These are phyloP conservation scores for Claviceps sp. DNA, from an alignment of 2,329 filamentous ascomycete genomes.

Conservation along the genomic window DNA sequence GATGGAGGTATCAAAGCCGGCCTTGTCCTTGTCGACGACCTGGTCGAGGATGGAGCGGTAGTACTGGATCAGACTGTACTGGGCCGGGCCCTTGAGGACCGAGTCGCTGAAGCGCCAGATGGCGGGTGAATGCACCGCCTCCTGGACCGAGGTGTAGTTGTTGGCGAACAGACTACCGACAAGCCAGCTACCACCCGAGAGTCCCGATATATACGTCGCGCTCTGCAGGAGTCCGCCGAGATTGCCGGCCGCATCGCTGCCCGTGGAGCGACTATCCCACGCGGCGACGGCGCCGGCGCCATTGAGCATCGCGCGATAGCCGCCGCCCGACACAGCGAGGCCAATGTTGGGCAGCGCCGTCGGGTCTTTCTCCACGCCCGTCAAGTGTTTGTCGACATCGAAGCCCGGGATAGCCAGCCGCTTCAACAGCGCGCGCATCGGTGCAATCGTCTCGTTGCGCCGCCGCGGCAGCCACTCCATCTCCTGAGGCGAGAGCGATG, in stretches of 20 bases:
- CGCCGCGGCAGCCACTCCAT: conserved; percentile 58
- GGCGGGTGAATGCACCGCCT: conserved; percentile 19
- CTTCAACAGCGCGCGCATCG: conserved; percentile 61
- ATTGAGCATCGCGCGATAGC: conserved; percentile 75
- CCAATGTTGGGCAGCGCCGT: conserved; percentile 44
- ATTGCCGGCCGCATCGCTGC: conserved; percentile 38
- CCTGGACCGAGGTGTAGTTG: conserved; percentile 57
- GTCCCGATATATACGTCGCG: conserved; percentile 64
- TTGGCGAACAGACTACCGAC: conserved; percentile 73
- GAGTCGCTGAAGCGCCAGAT: conserved; percentile 29
- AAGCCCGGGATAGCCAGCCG: conserved; percentile 66
- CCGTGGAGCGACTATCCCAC: conserved; percentile 58
- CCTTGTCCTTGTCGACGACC: conserved; percentile 24
- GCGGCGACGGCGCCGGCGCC: conserved; percentile 69
- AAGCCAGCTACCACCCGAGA: conserved; percentile 77
- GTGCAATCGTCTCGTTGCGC: conserved; percentile 56
- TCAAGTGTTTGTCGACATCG: conserved; percentile 60
- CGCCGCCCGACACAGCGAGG: conserved; percentile 70
- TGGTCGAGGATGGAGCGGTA: conserved; percentile 23
- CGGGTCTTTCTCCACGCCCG: conserved; percentile 16
- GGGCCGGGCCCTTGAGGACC: conserved; percentile 26
- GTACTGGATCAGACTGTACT: conserved; percentile 25
- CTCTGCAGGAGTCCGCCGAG: conserved; percentile 72
- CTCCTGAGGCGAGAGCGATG: conserved; percentile 52
- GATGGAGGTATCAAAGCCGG: conserved; percentile 44